Base-by-base conservation (phyloP, 352 stramenopile genomes). In the Pythium utonaiense region DNA sequence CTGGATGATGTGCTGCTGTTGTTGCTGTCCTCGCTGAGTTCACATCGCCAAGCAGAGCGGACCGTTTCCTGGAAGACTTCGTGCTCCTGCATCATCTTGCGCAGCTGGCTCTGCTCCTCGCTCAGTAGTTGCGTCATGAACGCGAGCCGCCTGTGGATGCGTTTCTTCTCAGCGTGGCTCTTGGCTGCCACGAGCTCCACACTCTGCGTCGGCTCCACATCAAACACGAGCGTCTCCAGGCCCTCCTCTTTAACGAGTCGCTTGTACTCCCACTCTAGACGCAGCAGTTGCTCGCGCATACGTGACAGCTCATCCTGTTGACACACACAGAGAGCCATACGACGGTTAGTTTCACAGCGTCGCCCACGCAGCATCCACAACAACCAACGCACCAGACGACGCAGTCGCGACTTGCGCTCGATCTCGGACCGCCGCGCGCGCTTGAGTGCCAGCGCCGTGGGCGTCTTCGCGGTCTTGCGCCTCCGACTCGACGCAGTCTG, bases 371-470 rank as follows among this genome's bases (percentile, higher is more conserved):
- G 28, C 16, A 41, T 41, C 34, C 34, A 41, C 13, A 1, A 5
- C 5, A 19, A 14, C 34, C 1, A 41, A 14, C 69, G 22, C 51
- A 77, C 69, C 57, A 73, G 56, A 28, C 67, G 50, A 7, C 70
- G 70, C 19, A 73, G 60, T 30, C 70, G 53, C 25, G 70, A 88
- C 56, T 84, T 82, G 55, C 78, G 80, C 65, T 88, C 78, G 49
- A 88, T 88, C 25, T 77, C 78, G 7, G 78, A 86, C 31, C 78
- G 74, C 24, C 78, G 62, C 25, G 76, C 74, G 31, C 78, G 76
- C 52, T 72, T 72, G 42, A 62, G 49, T 33, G 59, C 64, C 17
- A 52, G 25, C 17, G 47, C 57, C 31, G 42, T 55, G n/a, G 57
- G 56, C 16, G 57, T 51, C 44, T 47, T 47, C 1, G 12, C 40